phyloP scores from a whole-genome alignment of 2,329 filamentous ascomycete species.

The Metarhizium brunneum region DNA sequence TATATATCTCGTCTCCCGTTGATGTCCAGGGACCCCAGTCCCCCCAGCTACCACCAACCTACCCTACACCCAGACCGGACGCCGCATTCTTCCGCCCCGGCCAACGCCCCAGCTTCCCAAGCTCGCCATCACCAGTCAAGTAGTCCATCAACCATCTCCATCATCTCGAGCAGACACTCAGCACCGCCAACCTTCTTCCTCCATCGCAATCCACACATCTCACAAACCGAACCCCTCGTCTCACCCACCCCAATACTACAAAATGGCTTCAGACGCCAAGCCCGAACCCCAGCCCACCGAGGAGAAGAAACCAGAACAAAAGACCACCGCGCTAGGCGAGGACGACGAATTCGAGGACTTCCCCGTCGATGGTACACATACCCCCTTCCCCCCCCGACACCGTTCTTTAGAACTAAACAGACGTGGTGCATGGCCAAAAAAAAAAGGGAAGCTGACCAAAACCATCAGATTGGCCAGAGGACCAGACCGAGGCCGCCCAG shows the following conservation, averaged over 20 bases:
- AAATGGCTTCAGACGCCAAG: conserved; percentile 15
- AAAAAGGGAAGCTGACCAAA: not conserved
- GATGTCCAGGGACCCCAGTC: too few species aligned
- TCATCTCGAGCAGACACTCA: not conserved
- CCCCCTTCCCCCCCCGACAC: not conserved
- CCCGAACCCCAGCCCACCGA: conserved; percentile 20
- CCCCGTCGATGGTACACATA: conserved; percentile 72
- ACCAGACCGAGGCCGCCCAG: conserved; percentile 76
- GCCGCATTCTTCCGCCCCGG: conserved; percentile 9
- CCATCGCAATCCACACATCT: not conserved
- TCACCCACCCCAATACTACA: not conserved
- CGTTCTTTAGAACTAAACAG: not conserved
- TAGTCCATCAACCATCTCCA: not conserved
- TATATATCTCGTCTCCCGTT: too few species aligned
- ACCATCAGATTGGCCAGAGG: conserved; percentile 74
- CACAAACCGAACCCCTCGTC: too few species aligned
- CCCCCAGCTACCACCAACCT: not conserved
- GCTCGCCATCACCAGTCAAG: not conserved
- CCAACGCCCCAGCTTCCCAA: not conserved
- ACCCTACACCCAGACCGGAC: not conserved
- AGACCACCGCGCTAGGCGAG: conserved; percentile 69
- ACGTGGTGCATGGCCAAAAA: not conserved
- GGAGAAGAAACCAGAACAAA: conserved; percentile 29
- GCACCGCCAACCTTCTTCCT: not conserved
- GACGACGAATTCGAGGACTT: conserved; percentile 99